Evolutionary conservation across 2,329 filamentous ascomycete species (phyloP).

Genomic region (Macrophomina tecta): DNA sequence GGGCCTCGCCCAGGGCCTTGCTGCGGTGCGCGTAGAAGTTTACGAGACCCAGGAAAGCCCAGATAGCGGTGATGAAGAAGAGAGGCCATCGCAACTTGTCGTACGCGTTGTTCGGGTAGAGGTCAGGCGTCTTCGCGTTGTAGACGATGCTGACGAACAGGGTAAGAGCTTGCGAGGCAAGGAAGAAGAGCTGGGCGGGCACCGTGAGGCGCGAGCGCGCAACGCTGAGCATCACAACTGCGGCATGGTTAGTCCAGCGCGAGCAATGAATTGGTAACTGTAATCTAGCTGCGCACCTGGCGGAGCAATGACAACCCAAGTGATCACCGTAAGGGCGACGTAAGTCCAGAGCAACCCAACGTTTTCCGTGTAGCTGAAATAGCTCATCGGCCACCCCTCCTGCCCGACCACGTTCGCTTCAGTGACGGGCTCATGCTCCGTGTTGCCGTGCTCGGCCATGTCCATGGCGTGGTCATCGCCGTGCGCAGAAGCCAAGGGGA

Average conservation of each 20-base stretch:
- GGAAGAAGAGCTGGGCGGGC: constrained; percentile 65
- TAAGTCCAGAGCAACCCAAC: constrained; percentile 69
- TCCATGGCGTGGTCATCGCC: constrained; percentile 44
- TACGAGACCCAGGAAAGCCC: constrained; percentile 72
- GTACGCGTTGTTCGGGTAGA: constrained; percentile 88
- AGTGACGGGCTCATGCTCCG: constrained; percentile 28
- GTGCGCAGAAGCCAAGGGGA: constrained; percentile 49
- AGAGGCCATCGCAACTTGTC: constrained; percentile 86
- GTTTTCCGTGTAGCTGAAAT: constrained; percentile 64
- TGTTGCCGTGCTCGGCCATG: constrained; percentile 22
- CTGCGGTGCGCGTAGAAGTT: constrained; percentile 63
- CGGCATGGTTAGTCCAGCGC: constrained; percentile 34
- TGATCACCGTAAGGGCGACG: constrained; percentile 71
- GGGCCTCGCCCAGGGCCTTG: constrained; percentile 34
- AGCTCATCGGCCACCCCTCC: constrained; percentile 52
- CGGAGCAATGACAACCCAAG: constrained; percentile 76
- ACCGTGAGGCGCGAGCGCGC: constrained; percentile 78
- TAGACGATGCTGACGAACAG: constrained; percentile 60
- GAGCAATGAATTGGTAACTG: constrained; percentile 28
- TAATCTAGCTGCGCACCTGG: constrained; percentile 61
- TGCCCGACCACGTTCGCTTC: constrained; percentile 29
- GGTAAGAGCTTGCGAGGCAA: constrained; percentile 49
- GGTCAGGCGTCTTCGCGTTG: constrained; percentile 79
- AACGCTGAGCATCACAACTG: constrained; percentile 86
- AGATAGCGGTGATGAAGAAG: constrained; percentile 73